Base-by-base conservation (phyloP, 2,329 filamentous ascomycete genomes). In the Fusarium coffeatum region DNA sequence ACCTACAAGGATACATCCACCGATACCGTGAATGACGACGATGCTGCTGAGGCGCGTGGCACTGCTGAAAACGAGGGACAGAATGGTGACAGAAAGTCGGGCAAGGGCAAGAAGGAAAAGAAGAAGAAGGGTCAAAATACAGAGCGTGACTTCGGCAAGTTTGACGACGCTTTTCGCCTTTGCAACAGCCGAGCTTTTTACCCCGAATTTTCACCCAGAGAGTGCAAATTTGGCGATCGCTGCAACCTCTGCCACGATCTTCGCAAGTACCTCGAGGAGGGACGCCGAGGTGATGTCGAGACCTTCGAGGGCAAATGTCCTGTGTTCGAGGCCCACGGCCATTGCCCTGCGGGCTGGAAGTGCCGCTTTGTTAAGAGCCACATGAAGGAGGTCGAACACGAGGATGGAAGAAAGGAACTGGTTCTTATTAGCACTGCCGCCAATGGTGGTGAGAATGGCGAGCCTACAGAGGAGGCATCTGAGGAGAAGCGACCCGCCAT, bases 331-430 rank as follows among this genome's bases (percentile, higher is more conserved):
- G 84, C 85, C 18, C 88, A 91, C 69, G 94, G 94, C 15, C 88
- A 85, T 66, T 99, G 96, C 75, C 86, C 88, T 50, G 88, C 91
- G 16, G 96, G 96, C 8, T 99, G 95, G 94, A 97, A 95, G 78
- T 99, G 96, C 78, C 91, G 95, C 23, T 97, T 98, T 76, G 92
- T 93, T 34, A 87, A 87, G 68, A 97, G 93, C 68, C 96, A 99
- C 80, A 96, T 93, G 74, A 86, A 90, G 67, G 95, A 98, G 80
- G 81, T 92, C 25, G 88, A 92, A 70, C 89, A 85, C 22, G 89
- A 90, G 56, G 94, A 97, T 78, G 95, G 94, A 11, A 88, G 88
- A 72, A 93, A 92, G 75, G 95, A 98, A 80, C 82, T 98, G 55
- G 84, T 95, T 5, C 84, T 97, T 50, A 75, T 92, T 22, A 75